These are phyloP conservation scores for Podila epigama DNA, from an alignment of 192 early-diverging fungal genomes.

Conservation along the genomic window DNA sequence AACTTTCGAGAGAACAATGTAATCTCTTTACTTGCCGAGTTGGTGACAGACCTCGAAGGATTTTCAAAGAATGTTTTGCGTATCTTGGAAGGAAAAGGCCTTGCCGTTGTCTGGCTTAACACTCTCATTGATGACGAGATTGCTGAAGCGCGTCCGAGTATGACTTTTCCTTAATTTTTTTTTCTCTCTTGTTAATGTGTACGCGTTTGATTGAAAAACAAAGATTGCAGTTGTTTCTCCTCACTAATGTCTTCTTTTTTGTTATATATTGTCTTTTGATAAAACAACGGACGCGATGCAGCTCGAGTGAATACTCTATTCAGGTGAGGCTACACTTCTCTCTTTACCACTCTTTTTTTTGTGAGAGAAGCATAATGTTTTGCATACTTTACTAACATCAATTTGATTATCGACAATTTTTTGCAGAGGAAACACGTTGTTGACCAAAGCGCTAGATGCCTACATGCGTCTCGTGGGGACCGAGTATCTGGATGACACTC, in stretches of 20 bases:
- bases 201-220: too few relatives aligned
- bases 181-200: neutral
- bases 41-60: conserved; percentile 44
- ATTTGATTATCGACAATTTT: too few relatives aligned
- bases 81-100: conserved; percentile 49
- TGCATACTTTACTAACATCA: neutral
- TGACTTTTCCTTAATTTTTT: neutral
- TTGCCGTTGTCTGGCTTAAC: conserved; percentile 52
- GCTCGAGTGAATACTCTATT: conserved; percentile 59
- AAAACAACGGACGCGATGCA: too few relatives aligned
- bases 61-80: conserved; percentile 50
- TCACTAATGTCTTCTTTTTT: conserved; percentile 9
- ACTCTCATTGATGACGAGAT: conserved; percentile 58
- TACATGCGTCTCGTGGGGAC: conserved; percentile 74
- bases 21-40: conserved; percentile 48
- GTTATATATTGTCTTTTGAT: neutral
- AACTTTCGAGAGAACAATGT: conserved; percentile 52
- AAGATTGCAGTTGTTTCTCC: too few relatives aligned
- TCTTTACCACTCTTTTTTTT: too few relatives aligned
- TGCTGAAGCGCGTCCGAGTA: conserved; percentile 49
- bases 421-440: conserved; percentile 70
- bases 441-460: conserved; percentile 72
- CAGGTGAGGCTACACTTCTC: conserved; percentile 47
- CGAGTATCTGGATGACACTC: conserved; percentile 66
- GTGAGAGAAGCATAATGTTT: too few relatives aligned